Evolutionary conservation across 2,329 filamentous ascomycete species (phyloP), one percentile per base, ranked within the genome.

Genomic region (Colletotrichum navitas): DNA sequence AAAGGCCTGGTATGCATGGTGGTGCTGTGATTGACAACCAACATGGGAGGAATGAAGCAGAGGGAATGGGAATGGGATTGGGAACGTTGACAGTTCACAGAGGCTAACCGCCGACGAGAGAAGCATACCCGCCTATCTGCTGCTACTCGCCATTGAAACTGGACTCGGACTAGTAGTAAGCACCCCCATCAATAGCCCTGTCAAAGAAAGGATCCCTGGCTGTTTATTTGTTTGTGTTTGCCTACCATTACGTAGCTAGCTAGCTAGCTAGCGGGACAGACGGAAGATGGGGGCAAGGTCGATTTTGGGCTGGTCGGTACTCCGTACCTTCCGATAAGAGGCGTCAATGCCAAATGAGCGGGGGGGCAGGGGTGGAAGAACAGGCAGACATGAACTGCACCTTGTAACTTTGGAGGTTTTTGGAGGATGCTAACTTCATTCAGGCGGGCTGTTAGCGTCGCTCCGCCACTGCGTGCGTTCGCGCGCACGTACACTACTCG

Each of bases 351-450:
- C 52, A 59, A 66, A 55, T 47, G 45, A 63, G 45, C 64, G 54
- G 64, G 66, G 34, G 66, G 62, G 32, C 45, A 52, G 32, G 59
- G 41, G 52, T 26, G 59, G 41, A 34, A 36, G 18, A 26, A 59
- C 58, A 71, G 68, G 68, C 68, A 71, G 68, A 71, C 58, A 68
- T 63, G 51, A 62, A 62, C 21, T 51, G 60, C 45, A 62, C 60
- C 60, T 51, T 32, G 41, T 47, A 39, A 56, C 45, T 34, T 34
- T 62, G 11, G 11, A 11, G 29, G 18, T 10, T 8, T 61, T 16
- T 49, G 34, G 45, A 51, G 47, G 61, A 63, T 41, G 26, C 61
- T 55, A 55, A 59, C 56, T 67, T 49, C 49, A 61, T 67, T 49
- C 49, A 61, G 41, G 63, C 55, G 59, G 59, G 63, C 43, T 41